Conservation (phyloP, 75 land plant species). For the Picea glauca region DNA sequence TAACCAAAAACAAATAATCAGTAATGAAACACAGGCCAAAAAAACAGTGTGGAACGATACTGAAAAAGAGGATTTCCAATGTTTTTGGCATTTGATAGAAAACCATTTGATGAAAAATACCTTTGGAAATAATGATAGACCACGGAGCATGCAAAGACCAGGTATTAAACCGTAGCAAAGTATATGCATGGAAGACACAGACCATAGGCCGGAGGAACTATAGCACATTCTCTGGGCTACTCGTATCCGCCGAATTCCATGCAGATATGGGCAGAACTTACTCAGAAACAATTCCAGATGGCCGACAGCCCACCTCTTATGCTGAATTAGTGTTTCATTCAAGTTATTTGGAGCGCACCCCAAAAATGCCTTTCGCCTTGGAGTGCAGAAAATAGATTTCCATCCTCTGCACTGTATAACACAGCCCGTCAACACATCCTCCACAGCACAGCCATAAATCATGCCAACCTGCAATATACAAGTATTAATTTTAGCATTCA, state of each 20-base stretch:
- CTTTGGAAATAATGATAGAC: constrained; percentile 31
- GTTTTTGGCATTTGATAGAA: neutral
- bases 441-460: constrained; percentile 25
- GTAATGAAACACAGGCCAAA: too few relatives aligned
- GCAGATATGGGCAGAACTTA: constrained; percentile 20
- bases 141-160: constrained; percentile 24
- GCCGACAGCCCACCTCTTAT: constrained; percentile 28
- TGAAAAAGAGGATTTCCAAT: neutral
- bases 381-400: constrained; percentile 25
- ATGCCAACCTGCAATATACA: constrained; percentile 33
- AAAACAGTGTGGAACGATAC: too few relatives aligned
- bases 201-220: neutral
- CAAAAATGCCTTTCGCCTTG: constrained; percentile 20
- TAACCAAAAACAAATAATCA: neutral
- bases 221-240: constrained; percentile 15
- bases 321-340: constrained; percentile 19
- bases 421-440: constrained; percentile 31
- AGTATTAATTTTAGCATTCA: too few relatives aligned
- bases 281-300: constrained; percentile 18
- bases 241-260: neutral
- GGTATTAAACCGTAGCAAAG: constrained; percentile 28
- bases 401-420: constrained; percentile 34
- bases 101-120: constrained; percentile 10
- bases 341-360: constrained; percentile 18
- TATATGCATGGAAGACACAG: constrained; percentile 7